These are phyloP conservation scores for Solanum hybrid DNA, from an alignment of 305 asterid genomes.

Conservation along the genomic window DNA sequence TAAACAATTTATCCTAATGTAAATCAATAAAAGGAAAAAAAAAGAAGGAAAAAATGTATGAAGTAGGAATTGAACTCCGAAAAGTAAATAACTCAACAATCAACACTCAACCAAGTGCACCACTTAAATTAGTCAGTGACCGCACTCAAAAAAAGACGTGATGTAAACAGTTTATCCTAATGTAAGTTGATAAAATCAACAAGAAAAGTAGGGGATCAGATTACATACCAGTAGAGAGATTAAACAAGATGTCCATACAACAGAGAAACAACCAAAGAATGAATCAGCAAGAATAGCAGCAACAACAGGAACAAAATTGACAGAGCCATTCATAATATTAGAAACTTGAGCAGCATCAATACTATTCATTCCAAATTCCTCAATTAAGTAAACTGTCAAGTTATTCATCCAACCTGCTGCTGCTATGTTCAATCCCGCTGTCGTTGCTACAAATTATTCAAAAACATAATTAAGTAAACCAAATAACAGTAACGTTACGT, in stretches of 20 bases:
- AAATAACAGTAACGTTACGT: neutral
- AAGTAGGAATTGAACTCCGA: neutral
- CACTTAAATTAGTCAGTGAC: neutral
- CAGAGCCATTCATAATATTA: slow-evolving; percentile 27
- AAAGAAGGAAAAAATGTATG: neutral
- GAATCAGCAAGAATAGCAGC: slow-evolving; percentile 50
- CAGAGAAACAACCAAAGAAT: slow-evolving; percentile 31
- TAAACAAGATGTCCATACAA: slow-evolving; percentile 38
- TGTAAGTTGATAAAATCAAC: neutral
- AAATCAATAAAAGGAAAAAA: neutral
- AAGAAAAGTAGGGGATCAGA: neutral
- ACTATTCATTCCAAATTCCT: slow-evolving; percentile 32
- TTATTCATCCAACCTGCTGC: slow-evolving; percentile 35
- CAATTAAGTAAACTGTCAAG: slow-evolving; percentile 34
- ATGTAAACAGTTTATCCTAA: neutral
- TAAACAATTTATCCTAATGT: neutral
- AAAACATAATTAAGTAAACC: neutral
- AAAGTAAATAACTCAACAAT: neutral
- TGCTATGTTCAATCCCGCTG: slow-evolving; percentile 28
- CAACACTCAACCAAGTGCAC: neutral
- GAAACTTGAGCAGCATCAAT: slow-evolving; percentile 36
- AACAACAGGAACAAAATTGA: slow-evolving; percentile 29
- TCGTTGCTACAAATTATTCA: neutral
- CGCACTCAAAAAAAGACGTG: rapidly evolving
- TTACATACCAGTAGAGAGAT: slow-evolving; percentile 24